Evolutionary conservation across 768 basidiomycete species (phyloP).

Genomic region (Mycena filopes): DNA sequence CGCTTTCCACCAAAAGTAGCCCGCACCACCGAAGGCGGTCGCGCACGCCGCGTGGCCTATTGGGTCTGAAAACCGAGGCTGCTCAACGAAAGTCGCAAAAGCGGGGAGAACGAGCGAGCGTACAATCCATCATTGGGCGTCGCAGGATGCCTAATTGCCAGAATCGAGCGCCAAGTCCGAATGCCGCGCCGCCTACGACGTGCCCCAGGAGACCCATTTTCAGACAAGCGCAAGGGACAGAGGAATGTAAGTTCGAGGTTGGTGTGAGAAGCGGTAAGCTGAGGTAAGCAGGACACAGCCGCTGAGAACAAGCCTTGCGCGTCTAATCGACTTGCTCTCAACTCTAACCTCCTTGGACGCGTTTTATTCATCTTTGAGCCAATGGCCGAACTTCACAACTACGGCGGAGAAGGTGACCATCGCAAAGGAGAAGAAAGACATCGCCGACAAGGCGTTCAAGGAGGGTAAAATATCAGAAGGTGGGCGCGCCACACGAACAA

Average conservation of each 20-base stretch:
- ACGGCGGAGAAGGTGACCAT: slow-evolving; percentile 63
- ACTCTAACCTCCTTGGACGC: slow-evolving; percentile 18
- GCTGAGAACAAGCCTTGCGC: slow-evolving; percentile 9
- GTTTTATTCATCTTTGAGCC: slow-evolving; percentile 16
- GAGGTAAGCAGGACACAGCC: too few relatives aligned
- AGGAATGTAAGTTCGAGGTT: not conserved
- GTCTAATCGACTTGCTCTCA: not conserved
- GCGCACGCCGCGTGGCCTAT: slow-evolving; percentile 77
- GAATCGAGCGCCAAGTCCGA: slow-evolving; percentile 85
- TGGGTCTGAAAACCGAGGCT: slow-evolving; percentile 60
- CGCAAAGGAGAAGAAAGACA: slow-evolving; percentile 75
- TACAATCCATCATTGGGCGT: slow-evolving; percentile 83
- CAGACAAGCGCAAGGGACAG: slow-evolving; percentile 2
- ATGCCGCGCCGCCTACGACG: slow-evolving; percentile 80
- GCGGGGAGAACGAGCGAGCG: slow-evolving; percentile 43
- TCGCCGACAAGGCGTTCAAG: slow-evolving; percentile 77
- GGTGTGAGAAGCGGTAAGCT: too few relatives aligned
- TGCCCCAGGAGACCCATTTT: slow-evolving; percentile 61
- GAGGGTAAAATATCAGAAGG: slow-evolving; percentile 69
- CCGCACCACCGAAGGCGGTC: slow-evolving; percentile 74
- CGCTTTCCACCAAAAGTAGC: slow-evolving; percentile 61
- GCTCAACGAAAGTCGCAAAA: slow-evolving; percentile 4
- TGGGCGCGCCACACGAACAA: slow-evolving; percentile 42
- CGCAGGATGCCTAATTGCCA: slow-evolving; percentile 91
- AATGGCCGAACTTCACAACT: slow-evolving; percentile 43